These are phyloP conservation scores for Thielaviopsis punctulata DNA, from an alignment of 2,329 filamentous ascomycete species.

Conservation along the genomic window DNA sequence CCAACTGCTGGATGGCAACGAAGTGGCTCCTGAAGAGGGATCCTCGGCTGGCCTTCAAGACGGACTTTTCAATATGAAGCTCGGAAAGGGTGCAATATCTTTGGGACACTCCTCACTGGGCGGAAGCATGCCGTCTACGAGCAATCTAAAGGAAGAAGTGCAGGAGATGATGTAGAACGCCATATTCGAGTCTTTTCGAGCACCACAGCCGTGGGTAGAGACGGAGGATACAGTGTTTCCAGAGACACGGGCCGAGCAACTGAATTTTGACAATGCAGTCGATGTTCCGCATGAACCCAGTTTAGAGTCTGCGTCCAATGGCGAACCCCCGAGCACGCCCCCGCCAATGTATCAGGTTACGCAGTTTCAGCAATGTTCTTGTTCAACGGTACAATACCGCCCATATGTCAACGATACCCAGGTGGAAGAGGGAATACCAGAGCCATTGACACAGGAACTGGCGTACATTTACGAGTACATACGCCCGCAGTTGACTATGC, in stretches of 20 bases:
- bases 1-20: not conserved
- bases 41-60: constrained; percentile 28
- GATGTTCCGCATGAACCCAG: constrained; percentile 1
- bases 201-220: constrained; percentile 20
- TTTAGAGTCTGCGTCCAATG: not conserved
- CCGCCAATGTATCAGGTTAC: not conserved
- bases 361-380: not conserved
- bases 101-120: not conserved
- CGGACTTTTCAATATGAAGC: constrained; percentile 28
- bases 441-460: not conserved
- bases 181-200: constrained; percentile 20
- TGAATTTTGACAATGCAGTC: constrained; percentile 11
- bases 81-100: constrained; percentile 29
- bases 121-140: constrained; percentile 13
- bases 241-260: constrained; percentile 6
- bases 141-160: constrained; percentile 25
- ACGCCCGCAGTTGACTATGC: not conserved
- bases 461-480: no score
- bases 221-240: constrained; percentile 16
- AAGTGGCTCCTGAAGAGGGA: not conserved
- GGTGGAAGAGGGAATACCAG: not conserved
- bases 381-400: not conserved
- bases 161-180: constrained; percentile 29
- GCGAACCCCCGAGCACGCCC: not conserved
- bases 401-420: not conserved